Conservation (phyloP, 164 flowering plant species). For the Kalanchoe fedtschenkoi region DNA sequence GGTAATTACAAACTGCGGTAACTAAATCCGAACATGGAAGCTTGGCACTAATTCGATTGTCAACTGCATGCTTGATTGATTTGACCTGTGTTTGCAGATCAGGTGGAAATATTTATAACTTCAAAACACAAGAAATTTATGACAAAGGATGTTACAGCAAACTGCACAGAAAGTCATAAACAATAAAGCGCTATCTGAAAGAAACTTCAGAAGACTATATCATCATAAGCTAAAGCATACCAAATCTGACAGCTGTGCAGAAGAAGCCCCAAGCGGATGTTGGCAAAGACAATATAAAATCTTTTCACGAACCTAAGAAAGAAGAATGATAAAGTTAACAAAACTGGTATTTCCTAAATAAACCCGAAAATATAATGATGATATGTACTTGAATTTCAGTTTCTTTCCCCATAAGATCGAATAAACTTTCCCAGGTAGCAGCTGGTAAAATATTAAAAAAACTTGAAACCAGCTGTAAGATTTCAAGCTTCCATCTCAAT, state of each 20-base stretch:
- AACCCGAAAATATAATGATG: not conserved
- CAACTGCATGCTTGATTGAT: constrained; percentile 26
- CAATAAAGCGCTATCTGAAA: too few relatives aligned
- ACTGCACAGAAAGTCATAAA: not conserved
- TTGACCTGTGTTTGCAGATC: constrained; percentile 34
- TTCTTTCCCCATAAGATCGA: constrained; percentile 54
- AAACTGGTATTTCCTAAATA: not conserved
- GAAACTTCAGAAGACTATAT: not conserved
- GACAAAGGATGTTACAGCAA: not conserved
- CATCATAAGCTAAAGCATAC: constrained; percentile 25
- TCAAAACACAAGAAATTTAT: not conserved
- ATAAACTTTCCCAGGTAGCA: constrained; percentile 59
- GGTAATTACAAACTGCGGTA: constrained; percentile 29
- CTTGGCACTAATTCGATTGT: constrained; percentile 25
- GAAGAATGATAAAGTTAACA: not conserved
- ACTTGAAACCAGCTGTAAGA: constrained; percentile 54
- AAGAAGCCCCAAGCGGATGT: constrained; percentile 41
- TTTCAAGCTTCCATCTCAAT: constrained; percentile 48
- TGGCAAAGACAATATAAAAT: constrained; percentile 47
- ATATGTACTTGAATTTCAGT: constrained; percentile 37
- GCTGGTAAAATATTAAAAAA: constrained; percentile 51
- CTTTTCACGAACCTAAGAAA: constrained; percentile 37
- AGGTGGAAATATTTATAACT: not conserved
- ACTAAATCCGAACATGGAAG: constrained; percentile 32
- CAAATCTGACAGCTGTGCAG: constrained; percentile 40